Evolutionary conservation across 2,329 filamentous ascomycete genomes (phyloP).

Genomic region (Colletotrichum lindemuthianum): DNA sequence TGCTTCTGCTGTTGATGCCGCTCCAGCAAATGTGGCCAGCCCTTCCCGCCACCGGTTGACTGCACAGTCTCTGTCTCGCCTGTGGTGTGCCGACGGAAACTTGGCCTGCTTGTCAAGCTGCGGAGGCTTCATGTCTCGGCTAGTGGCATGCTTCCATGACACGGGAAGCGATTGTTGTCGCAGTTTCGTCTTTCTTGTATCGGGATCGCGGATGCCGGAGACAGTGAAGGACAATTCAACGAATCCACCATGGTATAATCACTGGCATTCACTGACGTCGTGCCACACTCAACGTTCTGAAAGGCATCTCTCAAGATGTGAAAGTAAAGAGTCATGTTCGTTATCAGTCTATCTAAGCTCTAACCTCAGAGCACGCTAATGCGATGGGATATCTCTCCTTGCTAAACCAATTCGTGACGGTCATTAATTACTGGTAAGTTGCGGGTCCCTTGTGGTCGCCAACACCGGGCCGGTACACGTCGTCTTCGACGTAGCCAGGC

Average conservation of each 20-base stretch:
- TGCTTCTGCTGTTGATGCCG: not conserved
- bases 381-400: constrained; percentile 21
- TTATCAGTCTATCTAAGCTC: constrained; percentile 9
- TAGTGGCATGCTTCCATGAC: constrained; percentile 12
- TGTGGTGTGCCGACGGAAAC: not conserved
- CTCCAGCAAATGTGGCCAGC: not conserved
- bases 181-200: too few species aligned
- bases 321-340: not conserved
- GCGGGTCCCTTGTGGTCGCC: constrained; percentile 30
- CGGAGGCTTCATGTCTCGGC: constrained; percentile 10
- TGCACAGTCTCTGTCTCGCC: not conserved
- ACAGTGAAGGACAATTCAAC: not conserved
- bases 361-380: constrained; percentile 4
- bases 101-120: not conserved
- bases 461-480: constrained; percentile 30
- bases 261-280: not conserved
- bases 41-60: not conserved
- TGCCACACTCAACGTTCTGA: too few species aligned
- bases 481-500: constrained; percentile 36
- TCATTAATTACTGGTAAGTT: constrained; percentile 28
- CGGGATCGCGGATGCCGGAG: not conserved
- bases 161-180: not conserved
- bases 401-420: constrained; percentile 3
- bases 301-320: too few species aligned
- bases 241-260: not conserved